These are phyloP conservation scores for California macrophylla DNA, from an alignment of 441 rosid species.

Conservation along the genomic window DNA sequence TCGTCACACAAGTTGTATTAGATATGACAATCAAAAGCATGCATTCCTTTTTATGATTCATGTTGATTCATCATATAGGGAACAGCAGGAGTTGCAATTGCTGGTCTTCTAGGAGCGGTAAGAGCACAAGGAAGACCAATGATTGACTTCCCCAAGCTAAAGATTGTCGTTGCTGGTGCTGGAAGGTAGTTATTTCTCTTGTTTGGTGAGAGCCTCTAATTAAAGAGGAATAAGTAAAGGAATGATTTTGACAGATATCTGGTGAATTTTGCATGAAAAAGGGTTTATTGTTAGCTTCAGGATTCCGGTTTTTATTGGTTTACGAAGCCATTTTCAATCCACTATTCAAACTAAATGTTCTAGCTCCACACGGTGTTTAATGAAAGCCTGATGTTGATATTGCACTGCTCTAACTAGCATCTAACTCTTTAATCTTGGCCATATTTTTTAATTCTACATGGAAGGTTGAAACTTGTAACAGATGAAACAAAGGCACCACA, in stretches of 20 bases:
- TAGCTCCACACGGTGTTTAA: neutral
- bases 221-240: neutral
- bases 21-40: neutral
- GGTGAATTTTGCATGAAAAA: neutral
- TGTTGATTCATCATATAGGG: slow-evolving; percentile 42
- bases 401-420: neutral
- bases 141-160: slow-evolving; percentile 97
- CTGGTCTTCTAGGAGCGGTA: slow-evolving; percentile 99
- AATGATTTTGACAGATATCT: neutral
- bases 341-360: neutral
- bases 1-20: neutral
- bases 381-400: no score
- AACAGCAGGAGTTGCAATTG: slow-evolving; percentile 97
- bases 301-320: neutral
- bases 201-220: slow-evolving; percentile 3
- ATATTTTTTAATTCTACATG: neutral
- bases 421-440: neutral
- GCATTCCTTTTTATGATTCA: slow-evolving; percentile 9
- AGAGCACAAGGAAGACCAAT: slow-evolving; percentile 96
- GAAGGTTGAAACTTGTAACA: neutral
- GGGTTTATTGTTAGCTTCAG: neutral
- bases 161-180: slow-evolving; percentile 97
- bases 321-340: neutral
- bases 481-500: neutral
- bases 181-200: slow-evolving; percentile 58